Evolutionary conservation across 2,329 filamentous ascomycete genomes (phyloP).

Genomic region (Lasiodiplodia citricola): DNA sequence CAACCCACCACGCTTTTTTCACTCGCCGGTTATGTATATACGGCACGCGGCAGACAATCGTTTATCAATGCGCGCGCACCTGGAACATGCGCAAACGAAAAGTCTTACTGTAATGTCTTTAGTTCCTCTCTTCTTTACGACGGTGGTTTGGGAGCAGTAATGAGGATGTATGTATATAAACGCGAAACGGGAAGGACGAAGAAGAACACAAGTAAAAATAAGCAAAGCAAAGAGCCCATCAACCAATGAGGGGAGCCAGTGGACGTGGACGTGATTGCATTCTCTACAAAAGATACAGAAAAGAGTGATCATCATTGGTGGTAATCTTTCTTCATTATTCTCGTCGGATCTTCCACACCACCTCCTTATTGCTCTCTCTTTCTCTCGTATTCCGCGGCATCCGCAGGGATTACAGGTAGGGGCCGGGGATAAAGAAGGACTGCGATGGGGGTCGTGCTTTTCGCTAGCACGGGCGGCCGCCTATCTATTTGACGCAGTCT

Average conservation of each 20-base stretch:
- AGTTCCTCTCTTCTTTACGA: neutral
- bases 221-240: neutral
- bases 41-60: neutral
- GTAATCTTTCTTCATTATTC: neutral
- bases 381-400: neutral
- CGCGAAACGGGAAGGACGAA: neutral
- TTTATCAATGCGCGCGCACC: neutral
- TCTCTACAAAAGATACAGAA: neutral
- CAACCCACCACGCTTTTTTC: neutral
- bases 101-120: neutral
- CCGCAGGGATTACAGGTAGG: neutral
- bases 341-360: neutral
- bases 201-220: neutral
- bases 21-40: neutral
- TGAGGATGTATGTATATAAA: neutral
- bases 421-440: neutral
- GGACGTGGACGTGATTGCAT: neutral
- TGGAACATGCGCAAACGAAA: neutral
- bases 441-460: neutral
- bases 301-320: neutral
- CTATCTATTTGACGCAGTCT: constrained; percentile 6
- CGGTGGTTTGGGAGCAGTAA: neutral
- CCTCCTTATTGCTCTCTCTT: neutral
- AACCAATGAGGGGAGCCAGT: neutral
- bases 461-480: neutral